These are phyloP conservation scores for Fragaria nilgerrensis DNA, from an alignment of 306 rosid species.

Conservation along the genomic window DNA sequence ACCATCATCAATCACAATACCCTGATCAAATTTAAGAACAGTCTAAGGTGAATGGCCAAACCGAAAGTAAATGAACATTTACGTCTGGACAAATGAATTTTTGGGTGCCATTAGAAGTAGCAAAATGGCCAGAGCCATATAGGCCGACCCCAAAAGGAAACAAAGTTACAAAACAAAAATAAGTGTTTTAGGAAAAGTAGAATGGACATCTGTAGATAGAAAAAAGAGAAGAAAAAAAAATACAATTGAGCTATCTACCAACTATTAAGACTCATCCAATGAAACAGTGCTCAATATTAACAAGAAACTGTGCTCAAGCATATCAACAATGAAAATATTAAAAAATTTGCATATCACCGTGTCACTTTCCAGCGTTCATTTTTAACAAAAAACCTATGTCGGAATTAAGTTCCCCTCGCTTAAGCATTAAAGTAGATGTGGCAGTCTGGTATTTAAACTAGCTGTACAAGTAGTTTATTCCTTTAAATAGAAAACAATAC, in stretches of 20 bases:
- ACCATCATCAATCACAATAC: slow-evolving; percentile 58
- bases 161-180: background rate
- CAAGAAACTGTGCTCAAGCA: background rate
- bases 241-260: background rate
- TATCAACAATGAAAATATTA: background rate
- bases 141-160: background rate
- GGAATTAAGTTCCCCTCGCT: slow-evolving; percentile 3
- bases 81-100: background rate
- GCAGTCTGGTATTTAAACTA: background rate
- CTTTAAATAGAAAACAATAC: slow-evolving; percentile 4
- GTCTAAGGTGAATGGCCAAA: background rate
- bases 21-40: slow-evolving; percentile 44
- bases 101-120: background rate
- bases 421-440: slow-evolving; percentile 12
- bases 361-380: background rate
- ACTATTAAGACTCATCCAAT: background rate
- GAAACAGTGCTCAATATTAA: background rate
- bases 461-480: background rate
- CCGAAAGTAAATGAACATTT: background rate
- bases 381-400: background rate
- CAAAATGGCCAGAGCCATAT: background rate
- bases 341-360: background rate
- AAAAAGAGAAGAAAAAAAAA: background rate
- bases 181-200: background rate
- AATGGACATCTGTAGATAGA: background rate